Base-by-base conservation (phyloP, 208 protist genomes). In the Leishmania guyanensis region DNA sequence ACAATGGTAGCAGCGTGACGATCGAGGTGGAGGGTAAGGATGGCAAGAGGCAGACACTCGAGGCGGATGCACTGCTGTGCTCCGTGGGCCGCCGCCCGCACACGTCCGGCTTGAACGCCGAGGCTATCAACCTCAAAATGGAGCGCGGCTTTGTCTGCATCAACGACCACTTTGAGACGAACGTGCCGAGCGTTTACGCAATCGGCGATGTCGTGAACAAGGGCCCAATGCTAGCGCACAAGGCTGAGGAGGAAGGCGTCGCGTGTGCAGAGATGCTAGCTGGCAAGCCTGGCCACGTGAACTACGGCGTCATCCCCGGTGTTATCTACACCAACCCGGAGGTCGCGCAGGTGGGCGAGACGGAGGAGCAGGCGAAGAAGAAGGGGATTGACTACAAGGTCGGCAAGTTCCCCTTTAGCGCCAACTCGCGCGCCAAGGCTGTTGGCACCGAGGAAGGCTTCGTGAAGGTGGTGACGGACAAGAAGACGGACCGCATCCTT, bases 311-410 rank as follows among this genome's bases (percentile, higher is more conserved):
- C 69, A 99, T 99, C 80, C 99, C 99, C 36, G 94, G 86, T 46
- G 99, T 99, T 66, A 99, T 99, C 86, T 99, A 99, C 94, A 99
- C 99, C n/a, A 93, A 94, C 72, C 99, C 99, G 6, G 99, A 99
- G 94, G 96, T 99, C 50, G 99, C 99, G 14, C 98, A 93, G 90
- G 99, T 99, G 48, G 99, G 99, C 64, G 97, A 98, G 91, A 99
- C 88, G 14, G 99, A 99, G 92, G 95, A 99, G 81, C 90, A 99
- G 91, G 91, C 99, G 51, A 99, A 99, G 90, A 89, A 92, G 72
- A 86, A 84, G 43, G 94, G 95, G 62, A 85, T 99, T 69, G 90
- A 92, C 79, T 99, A 99, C 92, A 98, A 98, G 65, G 94, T 99
- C 20, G 99, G 99, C 60, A 99, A 97, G 89, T 99, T 99, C 95